Evolutionary conservation across 2,329 filamentous ascomycete species (phyloP).

Genomic region (Epichloe festucae): DNA sequence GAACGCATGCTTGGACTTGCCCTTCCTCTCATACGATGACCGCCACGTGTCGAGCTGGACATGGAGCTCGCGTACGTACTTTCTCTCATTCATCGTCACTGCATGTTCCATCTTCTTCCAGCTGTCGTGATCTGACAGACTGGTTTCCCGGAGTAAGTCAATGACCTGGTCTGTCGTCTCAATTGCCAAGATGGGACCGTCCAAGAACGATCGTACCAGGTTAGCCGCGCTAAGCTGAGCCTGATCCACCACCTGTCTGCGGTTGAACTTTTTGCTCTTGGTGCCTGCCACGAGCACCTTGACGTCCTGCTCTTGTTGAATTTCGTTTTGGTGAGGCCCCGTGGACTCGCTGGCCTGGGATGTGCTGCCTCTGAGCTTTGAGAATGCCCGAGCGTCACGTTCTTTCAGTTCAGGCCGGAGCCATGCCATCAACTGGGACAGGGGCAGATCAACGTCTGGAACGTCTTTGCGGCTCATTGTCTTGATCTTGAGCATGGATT

Average conservation of each 20-base stretch:
- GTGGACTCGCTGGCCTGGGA: slow-evolving; percentile 17
- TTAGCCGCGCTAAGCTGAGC: slow-evolving; percentile 46
- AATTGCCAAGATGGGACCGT: slow-evolving; percentile 73
- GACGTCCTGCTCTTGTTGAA: slow-evolving; percentile 53
- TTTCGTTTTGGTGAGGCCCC: slow-evolving; percentile 13
- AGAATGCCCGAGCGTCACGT: slow-evolving; percentile 49
- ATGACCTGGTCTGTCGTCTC: slow-evolving; percentile 79
- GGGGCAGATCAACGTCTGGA: slow-evolving; percentile 61
- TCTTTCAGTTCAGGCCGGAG: slow-evolving; percentile 73
- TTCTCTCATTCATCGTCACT: slow-evolving; percentile 62
- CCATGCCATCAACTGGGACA: slow-evolving; percentile 62
- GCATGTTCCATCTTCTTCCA: slow-evolving; percentile 74
- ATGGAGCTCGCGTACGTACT: slow-evolving; percentile 73
- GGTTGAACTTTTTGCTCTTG: slow-evolving; percentile 82
- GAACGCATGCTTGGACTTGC: slow-evolving; percentile 59
- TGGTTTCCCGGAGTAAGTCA: slow-evolving; percentile 59
- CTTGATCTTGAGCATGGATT: slow-evolving; percentile 64
- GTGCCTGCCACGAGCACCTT: slow-evolving; percentile 74
- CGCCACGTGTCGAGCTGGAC: slow-evolving; percentile 57
- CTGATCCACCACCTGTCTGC: slow-evolving; percentile 74
- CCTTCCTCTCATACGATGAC: slow-evolving; percentile 39
- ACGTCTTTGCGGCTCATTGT: slow-evolving; percentile 64
- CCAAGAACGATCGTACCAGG: slow-evolving; percentile 56
- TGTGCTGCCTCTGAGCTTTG: slow-evolving; percentile 25
- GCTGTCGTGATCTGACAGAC: slow-evolving; percentile 65